Percentiles rank a stretch among this genome's conserved stretches.
These are phyloP conservation scores for Acrasis kona DNA, from an alignment of 78 protist genomes.

Conservation along the genomic window DNA sequence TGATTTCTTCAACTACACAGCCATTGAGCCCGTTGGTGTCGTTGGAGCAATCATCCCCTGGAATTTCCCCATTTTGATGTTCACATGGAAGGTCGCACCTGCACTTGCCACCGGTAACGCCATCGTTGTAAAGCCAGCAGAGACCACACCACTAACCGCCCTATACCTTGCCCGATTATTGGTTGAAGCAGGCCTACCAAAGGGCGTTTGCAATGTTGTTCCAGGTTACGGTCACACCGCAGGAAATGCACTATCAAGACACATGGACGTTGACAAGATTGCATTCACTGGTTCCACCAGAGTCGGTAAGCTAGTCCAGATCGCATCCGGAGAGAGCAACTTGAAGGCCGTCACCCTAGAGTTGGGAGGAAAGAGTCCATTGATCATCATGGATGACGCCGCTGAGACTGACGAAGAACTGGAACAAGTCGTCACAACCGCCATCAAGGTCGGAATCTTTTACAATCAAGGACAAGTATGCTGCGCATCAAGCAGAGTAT, in stretches of 20 bases:
- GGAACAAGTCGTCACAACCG: constrained; percentile 40
- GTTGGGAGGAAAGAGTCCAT: constrained; percentile 88
- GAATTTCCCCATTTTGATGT: constrained; percentile 23
- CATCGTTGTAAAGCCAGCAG: constrained; percentile 3
- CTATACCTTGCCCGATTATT: constrained; percentile 45
- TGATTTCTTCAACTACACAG: constrained; percentile 11
- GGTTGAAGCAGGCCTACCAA: constrained; percentile 80
- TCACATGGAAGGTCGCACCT: constrained; percentile 16
- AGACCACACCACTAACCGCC: constrained; percentile 77
- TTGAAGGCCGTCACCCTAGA: constrained; percentile 17
- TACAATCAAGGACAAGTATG: constrained; percentile 63
- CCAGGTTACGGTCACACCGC: constrained; percentile 50
- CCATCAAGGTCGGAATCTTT: constrained; percentile 27
- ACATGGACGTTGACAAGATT: constrained; percentile 61
- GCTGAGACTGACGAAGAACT: too few relatives aligned
- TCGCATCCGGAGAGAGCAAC: constrained; percentile 26
- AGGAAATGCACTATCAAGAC: constrained; percentile 53
- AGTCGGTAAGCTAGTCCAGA: constrained; percentile 40
- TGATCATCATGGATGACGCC: constrained; percentile 64
- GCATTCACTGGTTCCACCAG: constrained; percentile 73
- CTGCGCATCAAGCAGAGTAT: constrained; percentile 44
- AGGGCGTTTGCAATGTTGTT: constrained; percentile 74
- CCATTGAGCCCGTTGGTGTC: constrained; percentile 23
- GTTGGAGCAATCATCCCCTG: constrained; percentile 27
- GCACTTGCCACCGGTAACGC: constrained; percentile 32